Percentiles rank a stretch among this genome's conserved stretches.
Conservation (phyloP, 306 rosid species). For the Dicorynia guianensis region DNA sequence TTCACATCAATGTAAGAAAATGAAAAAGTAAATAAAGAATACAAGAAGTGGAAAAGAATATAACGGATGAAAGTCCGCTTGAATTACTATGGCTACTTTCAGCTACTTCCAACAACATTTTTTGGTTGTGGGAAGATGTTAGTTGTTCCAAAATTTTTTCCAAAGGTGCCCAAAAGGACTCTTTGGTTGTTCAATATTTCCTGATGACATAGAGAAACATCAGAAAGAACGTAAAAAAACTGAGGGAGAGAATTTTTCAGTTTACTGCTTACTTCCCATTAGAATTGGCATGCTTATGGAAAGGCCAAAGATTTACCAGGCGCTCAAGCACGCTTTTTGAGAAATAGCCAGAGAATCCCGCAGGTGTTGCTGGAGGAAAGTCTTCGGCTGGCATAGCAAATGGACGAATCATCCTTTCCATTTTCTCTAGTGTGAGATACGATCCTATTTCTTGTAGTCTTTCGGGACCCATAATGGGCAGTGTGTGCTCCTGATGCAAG, state of each 20-base stretch:
- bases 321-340: constrained; percentile 91
- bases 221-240: neutral
- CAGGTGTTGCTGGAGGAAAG: constrained; percentile 91
- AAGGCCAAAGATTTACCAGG: constrained; percentile 95
- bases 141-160: constrained; percentile 13
- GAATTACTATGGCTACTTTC: neutral
- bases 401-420: constrained; percentile 86
- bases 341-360: constrained; percentile 91
- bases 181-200: constrained; percentile 35
- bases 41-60: neutral
- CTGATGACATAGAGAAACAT: constrained; percentile 24
- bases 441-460: constrained; percentile 95
- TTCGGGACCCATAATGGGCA: constrained; percentile 97
- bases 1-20: neutral
- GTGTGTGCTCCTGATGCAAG: constrained; percentile 92
- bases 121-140: constrained; percentile 5
- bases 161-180: constrained; percentile 35
- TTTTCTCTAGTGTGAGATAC: constrained; percentile 78
- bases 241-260: constrained; percentile 9
- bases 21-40: neutral
- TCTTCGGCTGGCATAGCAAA: constrained; percentile 99
- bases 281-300: constrained; percentile 72
- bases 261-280: constrained; percentile 75
- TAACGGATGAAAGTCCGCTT: neutral
- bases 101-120: constrained; percentile 29